Evolutionary conservation across 139 green algal genomes (phyloP), one percentile per base, ranked within the genome.

Genomic region (Marvania coccoides): DNA sequence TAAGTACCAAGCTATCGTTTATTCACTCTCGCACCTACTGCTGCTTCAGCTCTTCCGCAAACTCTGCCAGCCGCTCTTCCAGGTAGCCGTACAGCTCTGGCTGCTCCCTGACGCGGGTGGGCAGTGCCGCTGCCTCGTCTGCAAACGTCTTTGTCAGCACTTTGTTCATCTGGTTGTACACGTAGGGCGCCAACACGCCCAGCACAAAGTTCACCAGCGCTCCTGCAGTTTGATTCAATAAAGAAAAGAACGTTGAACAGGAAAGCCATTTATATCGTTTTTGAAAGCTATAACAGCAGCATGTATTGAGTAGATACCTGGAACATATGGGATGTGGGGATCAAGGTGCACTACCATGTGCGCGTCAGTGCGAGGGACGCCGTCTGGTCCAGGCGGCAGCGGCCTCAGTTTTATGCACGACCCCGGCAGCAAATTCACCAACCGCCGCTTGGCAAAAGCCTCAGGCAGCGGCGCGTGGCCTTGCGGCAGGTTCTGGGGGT

Each of bases 151-250:
- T 26, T 30, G 45, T 54, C 33, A 77, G 47, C 35, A 59, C 56
- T 33, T 66, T 37, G 12, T 45, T 24, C 35, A 73, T 65, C 29
- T 66, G 35, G 14, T 7, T 58, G 37, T 53, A 38, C 28, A 70
- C 15, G 53, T 69, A 75, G 33, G 71, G 71, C 1, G 65, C 58
- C 14, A 78, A 62, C 46, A 78, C 57, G 23, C 56, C 54, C 28
- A 78, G 64, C 51, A 73, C 65, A 61, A 78, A 78, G 46, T 74
- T 78, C 28, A 78, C 56, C 3, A 78, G 60, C 47, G 61, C 55
- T 45, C n/a, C n/a, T n/a, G n/a, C n/a, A n/a, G n/a, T n/a, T n/a
- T n/a, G n/a, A n/a, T n/a, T n/a, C n/a, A n/a, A n/a, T n/a, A n/a
- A n/a, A n/a, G n/a, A n/a, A n/a, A n/a, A n/a, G n/a, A n/a, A n/a